phyloP scores from a whole-genome alignment of 768 basidiomycete species.

The Collybia sp. region DNA sequence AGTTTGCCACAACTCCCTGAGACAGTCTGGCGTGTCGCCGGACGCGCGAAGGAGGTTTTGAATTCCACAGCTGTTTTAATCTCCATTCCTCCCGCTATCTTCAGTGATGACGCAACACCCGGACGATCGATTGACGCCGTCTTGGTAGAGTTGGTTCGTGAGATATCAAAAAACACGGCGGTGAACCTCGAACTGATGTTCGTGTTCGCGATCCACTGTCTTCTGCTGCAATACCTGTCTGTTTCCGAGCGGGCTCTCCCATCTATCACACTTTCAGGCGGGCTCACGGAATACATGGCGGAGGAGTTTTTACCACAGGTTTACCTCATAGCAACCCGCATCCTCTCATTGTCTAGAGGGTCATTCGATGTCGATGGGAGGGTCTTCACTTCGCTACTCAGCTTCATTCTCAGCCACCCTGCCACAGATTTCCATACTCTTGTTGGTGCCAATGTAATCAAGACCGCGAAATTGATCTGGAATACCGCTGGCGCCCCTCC shows the following conservation, averaged over 20 bases:
- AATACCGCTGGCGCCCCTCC: slow-evolving; percentile 6
- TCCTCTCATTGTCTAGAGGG: slow-evolving; percentile 13
- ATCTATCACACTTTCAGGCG: slow-evolving; percentile 16
- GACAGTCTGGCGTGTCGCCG: slow-evolving; percentile 1
- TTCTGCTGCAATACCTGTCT: slow-evolving; percentile 31
- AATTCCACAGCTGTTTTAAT: neutral
- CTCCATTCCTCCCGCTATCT: neutral
- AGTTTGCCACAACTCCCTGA: slow-evolving; percentile 9
- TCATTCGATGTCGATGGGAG: slow-evolving; percentile 50
- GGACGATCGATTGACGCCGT: neutral
- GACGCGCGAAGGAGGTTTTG: neutral
- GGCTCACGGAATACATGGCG: slow-evolving; percentile 25
- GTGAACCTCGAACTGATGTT: slow-evolving; percentile 8
- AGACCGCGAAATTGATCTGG: slow-evolving; percentile 18
- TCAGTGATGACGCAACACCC: neutral
- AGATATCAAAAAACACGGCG: too few relatives aligned
- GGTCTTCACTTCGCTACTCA: slow-evolving; percentile 42
- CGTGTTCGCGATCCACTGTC: slow-evolving; percentile 18
- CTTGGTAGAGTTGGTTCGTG: too few relatives aligned
- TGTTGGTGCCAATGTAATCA: slow-evolving; percentile 11
- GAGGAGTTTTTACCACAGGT: slow-evolving; percentile 34
- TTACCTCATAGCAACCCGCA: slow-evolving; percentile 24
- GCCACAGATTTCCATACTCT: slow-evolving; percentile 20
- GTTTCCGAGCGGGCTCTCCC: slow-evolving; percentile 34
- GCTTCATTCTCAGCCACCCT: slow-evolving; percentile 23